Evolutionary conservation across 768 basidiomycete species (phyloP), one percentile per base, ranked within the genome.

Genomic region (Agaricus subrufescens): DNA sequence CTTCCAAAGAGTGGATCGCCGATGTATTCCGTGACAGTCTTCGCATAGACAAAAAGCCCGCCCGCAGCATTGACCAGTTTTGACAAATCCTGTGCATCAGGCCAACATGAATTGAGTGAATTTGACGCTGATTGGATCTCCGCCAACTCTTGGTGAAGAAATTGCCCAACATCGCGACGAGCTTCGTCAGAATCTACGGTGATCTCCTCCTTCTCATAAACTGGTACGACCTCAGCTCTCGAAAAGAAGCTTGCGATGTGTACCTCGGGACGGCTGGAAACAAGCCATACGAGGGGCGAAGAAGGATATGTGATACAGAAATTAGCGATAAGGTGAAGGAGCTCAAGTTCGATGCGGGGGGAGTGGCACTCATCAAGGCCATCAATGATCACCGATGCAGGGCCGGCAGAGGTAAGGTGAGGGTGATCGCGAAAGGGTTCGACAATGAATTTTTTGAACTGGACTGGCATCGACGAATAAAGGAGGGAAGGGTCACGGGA

Each of bases 351-450:
- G 0, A 46, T 19, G 14, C 47, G 37, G 52, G 2, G 58, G 34
- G n/a, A 26, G 3, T 56, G 38, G 34, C 66, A 67, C 50, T 67
- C 67, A 47, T 71, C 69, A 2, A 71, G 54, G 1, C 66, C 68
- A 54, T 71, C 69, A 19, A 54, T 26, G 2, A 19, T 66, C 60
- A 19, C 63, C 25, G 4, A 30, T 3, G 3, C 5, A 7, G 6
- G 7, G 15, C 31, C 19, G 34, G n/a, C 4, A 23, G n/a, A 40
- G 4, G 4, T 31, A 4, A 31, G 31, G 4, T 4, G 14, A 14
- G 3, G 29, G 12, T 27, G 9, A 7, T n/a, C 7, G 4, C 15
- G 5, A 19, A 63, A 46, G 3, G 63, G 56, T 19, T 60, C 34
- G 6, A 60, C 34, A 4, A 66, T 44, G 8, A 66, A 49, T 1